Base-by-base conservation (phyloP, 345 rosid species). In the Erucastrum elatum region DNA sequence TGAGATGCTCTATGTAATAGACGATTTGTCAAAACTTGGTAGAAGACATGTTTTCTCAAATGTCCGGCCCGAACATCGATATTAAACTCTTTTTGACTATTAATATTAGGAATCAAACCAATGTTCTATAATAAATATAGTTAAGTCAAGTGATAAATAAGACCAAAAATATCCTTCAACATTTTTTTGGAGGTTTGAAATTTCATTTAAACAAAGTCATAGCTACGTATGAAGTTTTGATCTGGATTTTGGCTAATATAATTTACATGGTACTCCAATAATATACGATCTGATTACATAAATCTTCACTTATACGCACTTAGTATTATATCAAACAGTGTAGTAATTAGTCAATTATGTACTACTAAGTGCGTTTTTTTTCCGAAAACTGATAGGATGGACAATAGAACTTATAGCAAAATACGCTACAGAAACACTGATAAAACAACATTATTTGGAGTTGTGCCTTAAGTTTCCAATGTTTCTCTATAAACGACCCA, bases 31-130 rank as follows among this genome's bases (percentile, higher is more conserved):
- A 66, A 72, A 11, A 31, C 67, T 55, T 53, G 9, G 66, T 16
- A 39, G 21, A 21, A 72, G 67, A 78, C 68, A 78, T 65, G 72
- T 78, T 71, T 77, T 71, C 76, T 64, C 71, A 30, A 10, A 71
- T 64, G 44, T 49, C 56, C 4, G 31, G 0, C 71, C 46, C 65
- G 1, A 77, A 70, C 44, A 53, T 70, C 72, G 12, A 76, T 12
- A 76, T 31, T 68, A 46, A 15, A 46, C 26, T 70, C 17, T 29
- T 77, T 34, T 53, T 62, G 17, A 46, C 30, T 37, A 15, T 15
- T 17, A 61, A 9, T 37, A 8, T 2, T 37, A 8, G 2, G 41
- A 8, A 37, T 37, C 10, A 37, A 37, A 37, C 41, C 41, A 8
- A 37, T 37, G 41, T 8, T 37, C 10, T 10, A 37, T 37, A 0